Evolutionary conservation across 2,329 filamentous ascomycete genomes (phyloP).

Genomic region (Phoma sp.): DNA sequence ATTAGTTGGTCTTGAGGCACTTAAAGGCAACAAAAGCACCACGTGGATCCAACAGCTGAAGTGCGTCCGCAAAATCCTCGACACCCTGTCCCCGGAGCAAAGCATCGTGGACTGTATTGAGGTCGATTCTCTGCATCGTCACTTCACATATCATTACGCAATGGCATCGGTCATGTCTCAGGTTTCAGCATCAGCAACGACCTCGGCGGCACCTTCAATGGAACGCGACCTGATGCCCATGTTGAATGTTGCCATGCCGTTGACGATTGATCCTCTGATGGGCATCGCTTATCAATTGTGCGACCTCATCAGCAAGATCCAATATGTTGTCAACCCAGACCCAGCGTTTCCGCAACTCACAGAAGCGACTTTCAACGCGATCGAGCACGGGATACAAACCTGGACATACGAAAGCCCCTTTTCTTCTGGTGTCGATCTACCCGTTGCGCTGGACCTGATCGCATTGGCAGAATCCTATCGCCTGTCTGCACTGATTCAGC

Average conservation of each 20-base stretch:
- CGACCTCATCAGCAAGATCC: slow-evolving; percentile 42
- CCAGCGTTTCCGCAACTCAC: slow-evolving; percentile 42
- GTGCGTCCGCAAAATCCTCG: slow-evolving; percentile 41
- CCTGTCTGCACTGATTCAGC: slow-evolving; percentile 43
- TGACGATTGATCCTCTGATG: slow-evolving; percentile 46
- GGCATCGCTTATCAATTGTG: slow-evolving; percentile 45
- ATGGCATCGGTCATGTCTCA: slow-evolving; percentile 45
- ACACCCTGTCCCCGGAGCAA: slow-evolving; percentile 31
- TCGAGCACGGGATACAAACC: slow-evolving; percentile 39
- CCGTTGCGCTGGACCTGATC: slow-evolving; percentile 43
- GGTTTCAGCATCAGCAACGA: slow-evolving; percentile 25
- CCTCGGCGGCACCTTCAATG: slow-evolving; percentile 15
- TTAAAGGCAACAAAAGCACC: slow-evolving; percentile 43
- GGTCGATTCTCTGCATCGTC: slow-evolving; percentile 42
- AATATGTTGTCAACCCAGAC: slow-evolving; percentile 40
- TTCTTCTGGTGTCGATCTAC: slow-evolving; percentile 35
- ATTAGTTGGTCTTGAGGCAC: slow-evolving; percentile 43
- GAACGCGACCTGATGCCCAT: slow-evolving; percentile 30
- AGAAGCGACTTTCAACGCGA: slow-evolving; percentile 40
- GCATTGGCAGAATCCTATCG: slow-evolving; percentile 45
- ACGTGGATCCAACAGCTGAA: slow-evolving; percentile 46
- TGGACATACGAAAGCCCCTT: slow-evolving; percentile 46
- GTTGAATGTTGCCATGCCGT: slow-evolving; percentile 24
- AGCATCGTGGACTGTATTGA: slow-evolving; percentile 36
- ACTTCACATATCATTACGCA: slow-evolving; percentile 47